phyloP scores from a whole-genome alignment of 2,329 filamentous ascomycete genomes.

The Boeremia exigua region DNA sequence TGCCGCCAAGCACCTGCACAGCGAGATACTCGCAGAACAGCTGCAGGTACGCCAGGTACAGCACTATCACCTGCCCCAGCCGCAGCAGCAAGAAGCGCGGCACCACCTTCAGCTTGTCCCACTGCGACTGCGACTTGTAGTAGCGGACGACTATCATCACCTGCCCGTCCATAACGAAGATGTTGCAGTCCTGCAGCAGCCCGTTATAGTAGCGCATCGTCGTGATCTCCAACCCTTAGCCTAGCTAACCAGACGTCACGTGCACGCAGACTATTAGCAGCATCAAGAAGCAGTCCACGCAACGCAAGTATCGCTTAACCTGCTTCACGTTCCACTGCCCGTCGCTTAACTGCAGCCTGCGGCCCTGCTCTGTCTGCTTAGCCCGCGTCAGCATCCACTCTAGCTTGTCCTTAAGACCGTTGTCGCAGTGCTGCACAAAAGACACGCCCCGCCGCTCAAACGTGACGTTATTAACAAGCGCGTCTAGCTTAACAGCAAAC shows the following conservation, averaged over 20 bases:
- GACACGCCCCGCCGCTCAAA: background rate
- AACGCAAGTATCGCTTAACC: background rate
- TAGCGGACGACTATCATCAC: slow-evolving; percentile 28
- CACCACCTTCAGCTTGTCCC: slow-evolving; percentile 28
- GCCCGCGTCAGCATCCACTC: background rate
- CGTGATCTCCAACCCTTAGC: no score
- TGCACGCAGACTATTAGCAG: background rate
- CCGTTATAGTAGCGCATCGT: no score
- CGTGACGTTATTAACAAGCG: background rate
- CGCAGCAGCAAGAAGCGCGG: slow-evolving; percentile 24
- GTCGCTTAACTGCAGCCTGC: background rate
- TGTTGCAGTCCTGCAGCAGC: no score
- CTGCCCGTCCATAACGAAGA: no score
- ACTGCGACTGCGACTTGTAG: slow-evolving; percentile 30
- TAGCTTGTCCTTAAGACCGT: background rate
- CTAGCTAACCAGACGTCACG: background rate
- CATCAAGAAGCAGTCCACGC: background rate
- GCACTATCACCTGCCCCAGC: slow-evolving; percentile 25
- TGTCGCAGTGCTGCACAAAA: background rate
- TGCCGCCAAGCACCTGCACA: slow-evolving; percentile 15
- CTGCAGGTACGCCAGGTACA: slow-evolving; percentile 31
- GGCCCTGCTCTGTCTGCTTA: background rate
- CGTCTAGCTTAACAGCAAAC: background rate
- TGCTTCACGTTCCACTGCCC: background rate
- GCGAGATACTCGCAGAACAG: slow-evolving; percentile 11